Evolutionary conservation across 169 alveolate genomes (phyloP), one percentile per base, ranked within the genome.

Genomic region (Theileria annulata): DNA sequence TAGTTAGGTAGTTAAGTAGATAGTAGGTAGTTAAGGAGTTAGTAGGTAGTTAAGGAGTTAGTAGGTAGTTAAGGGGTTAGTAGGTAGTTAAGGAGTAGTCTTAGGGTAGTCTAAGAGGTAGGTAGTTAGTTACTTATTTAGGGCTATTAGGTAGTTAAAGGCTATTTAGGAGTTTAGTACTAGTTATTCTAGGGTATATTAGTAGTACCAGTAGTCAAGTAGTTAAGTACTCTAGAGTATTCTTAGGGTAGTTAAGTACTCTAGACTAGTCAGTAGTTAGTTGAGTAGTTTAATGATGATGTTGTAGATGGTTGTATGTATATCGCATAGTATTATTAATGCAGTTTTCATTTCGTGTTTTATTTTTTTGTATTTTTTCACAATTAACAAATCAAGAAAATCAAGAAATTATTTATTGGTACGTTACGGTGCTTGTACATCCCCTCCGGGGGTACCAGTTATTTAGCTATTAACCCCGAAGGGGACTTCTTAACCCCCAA

Each of bases 351-450:
- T 21, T 75, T 27, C 27, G 89, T 31, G 30, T 42, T 13, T 33
- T 82, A 28, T 21, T 75, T 47, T 56, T 63, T 19, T 66, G 23
- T 56, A 10, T 64, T 9, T 13, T 82, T 33, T 9, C 49, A 4
- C 35, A 31, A 3, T 0, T 82, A 19, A 9, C 42, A 8, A 70
- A 71, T 48, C 17, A 72, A 10, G 69, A 63, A 12, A 25, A 35
- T 51, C 89, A 82, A 71, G 89, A 82, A 59, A 74, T 76, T 9
- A 82, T 76, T 54, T 82, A 82, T 49, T 82, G 79, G 79, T 72
- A 72, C 12, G 79, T 58, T 58, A 21, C 51, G 51, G 51, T 10
- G 51, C 51, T 42, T 42, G 51, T 8, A 42, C n/a, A n/a, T 8
- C 15, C 51, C 47, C 3, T 35, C 47, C 3, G 8, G 8, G 13